Evolutionary conservation across 352 stramenopile genomes (phyloP), one percentile per base, ranked within the genome.

Genomic region (Pythium plurisporium): DNA sequence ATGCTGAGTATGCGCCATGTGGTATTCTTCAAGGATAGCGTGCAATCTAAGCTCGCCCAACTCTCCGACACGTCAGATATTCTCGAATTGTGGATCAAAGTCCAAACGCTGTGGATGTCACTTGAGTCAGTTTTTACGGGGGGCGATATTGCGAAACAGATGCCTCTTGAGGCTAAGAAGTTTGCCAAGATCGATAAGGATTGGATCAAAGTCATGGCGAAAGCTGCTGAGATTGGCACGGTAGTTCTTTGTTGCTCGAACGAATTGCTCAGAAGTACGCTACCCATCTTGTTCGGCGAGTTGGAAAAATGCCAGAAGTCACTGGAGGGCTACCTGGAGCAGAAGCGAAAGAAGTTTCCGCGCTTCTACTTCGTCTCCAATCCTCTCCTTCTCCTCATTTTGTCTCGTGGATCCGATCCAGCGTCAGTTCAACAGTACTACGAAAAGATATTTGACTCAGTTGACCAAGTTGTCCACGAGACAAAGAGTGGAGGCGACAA

Each of bases 121-220:
- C 86, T 99, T 4, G 97, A 99, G 70, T 98, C 91, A 14, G 96
- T 99, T 11, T 99, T 99, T 54, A 98, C 95, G 4, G 96, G 96
- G 38, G 97, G 97, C 50, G 97, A 99, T 76, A 99, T 99, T 64
- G 95, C 96, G 6, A 99, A 99, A 70, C 96, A 99, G 69, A 96
- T 99, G 86, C 97, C 97, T 2, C 93, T 98, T 46, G 96, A 99
- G 76, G 96, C 97, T 0, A 98, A 98, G 59, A 98, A 98, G 65
- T 99, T 98, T 73, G 82, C 95, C 34, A 98, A 98, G 63, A 86
- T 99, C 4, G 94, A 99, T 70, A 98, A 98, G 63, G 94, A 99
- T 69, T 99, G 97, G 96, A 91, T 92, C 10, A 98, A 99, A 72
- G 98, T 99, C 63, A 99, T 99, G 96, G 71, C 82, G 17, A 99